Base-by-base conservation (phyloP, 2,329 filamentous ascomycete species). In the Thielaviopsis populi region DNA sequence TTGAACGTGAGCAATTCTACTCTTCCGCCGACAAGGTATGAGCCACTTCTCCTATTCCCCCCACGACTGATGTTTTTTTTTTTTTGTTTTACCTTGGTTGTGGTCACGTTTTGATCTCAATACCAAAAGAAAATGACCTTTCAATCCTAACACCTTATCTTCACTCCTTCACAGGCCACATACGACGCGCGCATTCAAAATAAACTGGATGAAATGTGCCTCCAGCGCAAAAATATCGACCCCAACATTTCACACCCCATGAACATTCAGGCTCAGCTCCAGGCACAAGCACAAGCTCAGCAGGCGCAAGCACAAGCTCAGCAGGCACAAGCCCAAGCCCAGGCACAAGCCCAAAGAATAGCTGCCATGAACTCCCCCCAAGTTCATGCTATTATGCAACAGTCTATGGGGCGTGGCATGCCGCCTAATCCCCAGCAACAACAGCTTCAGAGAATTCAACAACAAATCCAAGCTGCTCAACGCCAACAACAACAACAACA, bases 191-290 rank as follows among this genome's bases (percentile, higher is more conserved):
- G 74, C 40, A 77, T 84, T 70, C 69, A 69, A 1, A 70, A 68
- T 11, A 81, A 79, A 67, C 74, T 76, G 0, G 69, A 75, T 59
- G 80, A 83, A 4, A 75, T 82, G 54, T 77, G 77, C 65, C 75
- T 75, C 65, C 78, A 76, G 67, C 78, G 81, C 46, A 77, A 82
- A 67, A 74, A 73, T 3, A 79, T 80, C 68, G 78, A 78, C 54
- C 75, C 76, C 0, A 76, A 70, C 11, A 70, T 83, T 1, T 79
- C 61, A 59, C 17, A 11, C 19, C 37, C 22, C 5, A 43, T 62
- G 37, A 56, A 62, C 13, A 40, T 62, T 27, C 56, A 61, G 46
- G 22, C 43, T 4, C 54, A 58, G 41, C 15, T 46, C 4, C 22
- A 62, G 19, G 60, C 41, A 8, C 50, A 63, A 48, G 61, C 61